Evolutionary conservation across 2,329 filamentous ascomycete species (phyloP), one percentile per base, ranked within the genome.

Genomic region (Sporothrix brasiliensis): DNA sequence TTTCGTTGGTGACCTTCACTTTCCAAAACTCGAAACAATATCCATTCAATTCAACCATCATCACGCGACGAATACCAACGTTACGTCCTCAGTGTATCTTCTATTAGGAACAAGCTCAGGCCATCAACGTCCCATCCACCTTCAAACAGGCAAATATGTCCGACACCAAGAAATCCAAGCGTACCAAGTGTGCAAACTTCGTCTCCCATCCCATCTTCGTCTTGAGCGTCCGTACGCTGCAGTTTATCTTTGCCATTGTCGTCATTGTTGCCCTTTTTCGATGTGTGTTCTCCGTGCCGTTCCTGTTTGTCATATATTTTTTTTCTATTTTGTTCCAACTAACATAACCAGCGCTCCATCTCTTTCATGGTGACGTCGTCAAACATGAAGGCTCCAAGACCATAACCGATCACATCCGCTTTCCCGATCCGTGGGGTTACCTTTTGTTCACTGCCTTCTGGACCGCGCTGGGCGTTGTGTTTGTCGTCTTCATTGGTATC

Each of bases 391-490:
- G 16, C 30, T 21, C 30, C 19, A 14, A 11, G 10, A 47, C 39
- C 58, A 19, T 21, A 3, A 47, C 4, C 6, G 39, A 41, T 13
- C 58, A 63, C n/a, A 21, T 47, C 4, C n/a, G 58, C 21, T 63
- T 63, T 39, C 58, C 58, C 39, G 58, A 44, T 16, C n/a, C 58
- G 27, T 63, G 58, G 58, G 39, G n/a, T n/a, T 63, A 27, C 58
- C 39, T 63, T 7, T n/a, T 63, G 13, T 63, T 63, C 58, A 47
- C 58, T 1, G 39, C 58, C 13, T 19, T 63, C 58, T 63, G 58
- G 58, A 63, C 58, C 11, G n/a, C 41, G 3, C 13, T 63, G n/a
- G 41, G 39, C 16, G 58, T 63, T 39, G 41, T 27, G 21, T 63
- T 63, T 47, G 13, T 10, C 13, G 39, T 47, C 4, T 47, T 63